Percentiles rank a stretch among this genome's conserved stretches.
phyloP scores from a whole-genome alignment of 192 early-diverging fungal species.

The Coemansia sp. region DNA sequence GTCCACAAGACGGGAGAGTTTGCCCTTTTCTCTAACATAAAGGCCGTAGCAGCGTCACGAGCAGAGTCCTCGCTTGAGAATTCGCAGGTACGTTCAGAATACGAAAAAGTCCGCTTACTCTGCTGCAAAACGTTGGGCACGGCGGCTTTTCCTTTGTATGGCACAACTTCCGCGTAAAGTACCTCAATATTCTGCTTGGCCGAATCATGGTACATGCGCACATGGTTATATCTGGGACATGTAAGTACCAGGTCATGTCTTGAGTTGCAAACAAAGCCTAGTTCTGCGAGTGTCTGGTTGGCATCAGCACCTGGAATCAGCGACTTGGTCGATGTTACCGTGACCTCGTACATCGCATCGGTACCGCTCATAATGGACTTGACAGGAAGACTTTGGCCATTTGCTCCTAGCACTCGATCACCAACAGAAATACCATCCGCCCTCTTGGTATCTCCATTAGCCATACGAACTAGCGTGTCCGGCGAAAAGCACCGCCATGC shows the following conservation, averaged over 20 bases:
- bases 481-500: slow-evolving; percentile 76
- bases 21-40: slow-evolving; percentile 13
- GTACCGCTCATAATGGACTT: slow-evolving; percentile 18
- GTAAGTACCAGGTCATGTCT: slow-evolving; percentile 33
- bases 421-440: slow-evolving; percentile 21
- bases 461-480: slow-evolving; percentile 29
- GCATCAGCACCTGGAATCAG: not conserved
- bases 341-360: slow-evolving; percentile 31
- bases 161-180: slow-evolving; percentile 29
- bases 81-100: not conserved
- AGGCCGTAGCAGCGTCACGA: slow-evolving; percentile 14
- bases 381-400: slow-evolving; percentile 24
- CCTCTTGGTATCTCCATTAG: slow-evolving; percentile 22
- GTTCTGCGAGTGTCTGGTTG: not conserved
- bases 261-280: slow-evolving; percentile 34
- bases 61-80: slow-evolving; percentile 20
- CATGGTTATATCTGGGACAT: slow-evolving; percentile 14
- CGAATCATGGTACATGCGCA: slow-evolving; percentile 10
- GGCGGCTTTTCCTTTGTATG: slow-evolving; percentile 12
- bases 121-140: slow-evolving; percentile 9
- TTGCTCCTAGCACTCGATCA: slow-evolving; percentile 20
- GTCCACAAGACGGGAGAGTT: slow-evolving; percentile 15
- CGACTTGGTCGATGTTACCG: slow-evolving; percentile 6
- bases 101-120: slow-evolving; percentile 14
- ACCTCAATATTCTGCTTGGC: slow-evolving; percentile 13